Evolutionary conservation across 2,329 filamentous ascomycete genomes (phyloP), one percentile per base, ranked within the genome.

Genomic region (Hymenoscyphus albidus): DNA sequence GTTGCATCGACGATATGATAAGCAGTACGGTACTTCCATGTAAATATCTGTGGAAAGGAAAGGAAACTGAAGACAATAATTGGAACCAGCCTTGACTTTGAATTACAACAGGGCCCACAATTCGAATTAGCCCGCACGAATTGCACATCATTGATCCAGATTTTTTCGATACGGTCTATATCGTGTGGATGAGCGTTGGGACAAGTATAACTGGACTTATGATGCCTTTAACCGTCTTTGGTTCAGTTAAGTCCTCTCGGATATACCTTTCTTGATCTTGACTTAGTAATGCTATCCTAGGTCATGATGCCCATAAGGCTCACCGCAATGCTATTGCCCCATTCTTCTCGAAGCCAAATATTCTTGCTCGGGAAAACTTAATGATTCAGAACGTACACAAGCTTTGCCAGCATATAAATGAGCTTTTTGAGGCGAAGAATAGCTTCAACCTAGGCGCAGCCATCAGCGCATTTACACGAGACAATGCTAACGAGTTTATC

Each of bases 1-100:
- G 60, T 70, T 81, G 72, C 79, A 81, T 68, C 70, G 77, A 51
- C 69, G 72, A 66, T 81, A 80, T 65, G 79, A 79, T 27, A 51
- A n/a, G 39, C 22, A 7, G 51, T 44, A n/a, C 22, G 5, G 27
- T 9, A 14, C 22, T 55, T 0, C 5, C 12, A 10, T 55, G 18
- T 31, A 1, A 55, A 12, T 7, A 1, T 14, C 5, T 3, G 1
- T 51, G 12, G 1, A 32, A 13, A 31, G 9, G 2, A 12, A 5
- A 2, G 18, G 18, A 31, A 55, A 9, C 7, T 18, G n/a, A 55
- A 22, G 4, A 10, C 32, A 5, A 0, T 14, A 35, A 14, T 42
- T 27, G 22, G 22, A 14, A 10, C 13, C 32, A 27, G 1, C 35
- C 9, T 35, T 35, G 35, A 35, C 35, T 35, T 35, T 35, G 5